phyloP scores from a whole-genome alignment of 2,329 filamentous ascomycete genomes.

The Alternaria ventricosa region DNA sequence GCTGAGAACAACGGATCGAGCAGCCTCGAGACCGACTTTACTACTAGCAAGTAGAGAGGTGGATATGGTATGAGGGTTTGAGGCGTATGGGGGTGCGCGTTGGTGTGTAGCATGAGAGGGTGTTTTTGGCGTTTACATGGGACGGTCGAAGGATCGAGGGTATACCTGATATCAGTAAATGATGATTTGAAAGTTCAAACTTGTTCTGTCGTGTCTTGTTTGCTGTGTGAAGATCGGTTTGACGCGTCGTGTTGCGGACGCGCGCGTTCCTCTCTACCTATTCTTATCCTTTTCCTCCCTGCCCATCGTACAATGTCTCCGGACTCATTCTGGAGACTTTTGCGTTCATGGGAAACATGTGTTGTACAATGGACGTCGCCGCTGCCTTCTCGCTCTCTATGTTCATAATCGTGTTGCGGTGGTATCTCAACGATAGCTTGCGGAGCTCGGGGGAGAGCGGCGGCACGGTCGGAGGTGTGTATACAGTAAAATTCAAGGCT shows the following conservation, averaged over 20 bases:
- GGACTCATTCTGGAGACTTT: not conserved
- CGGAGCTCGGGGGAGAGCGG: not conserved
- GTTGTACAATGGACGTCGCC: not conserved
- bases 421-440: not conserved
- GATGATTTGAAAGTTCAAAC: not conserved
- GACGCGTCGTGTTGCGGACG: not conserved
- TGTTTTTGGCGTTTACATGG: slow-evolving; percentile 14
- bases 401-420: not conserved
- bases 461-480: not conserved
- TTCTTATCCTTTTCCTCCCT: not conserved
- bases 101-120: slow-evolving; percentile 10
- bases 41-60: slow-evolving; percentile 63
- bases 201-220: not conserved
- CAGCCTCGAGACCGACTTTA: slow-evolving; percentile 83
- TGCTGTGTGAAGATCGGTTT: not conserved
- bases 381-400: not conserved
- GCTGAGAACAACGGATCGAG: slow-evolving; percentile 67
- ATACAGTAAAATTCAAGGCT: rapidly evolving
- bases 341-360: not conserved
- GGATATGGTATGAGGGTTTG: not conserved
- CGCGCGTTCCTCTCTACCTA: not conserved
- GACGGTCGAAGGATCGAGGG: not conserved
- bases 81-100: not conserved
- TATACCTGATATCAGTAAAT: not conserved
- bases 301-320: not conserved